Evolutionary conservation across 495 filamentous ascomycete genomes (phyloP).

Genomic region (Penicillium pancosmium): DNA sequence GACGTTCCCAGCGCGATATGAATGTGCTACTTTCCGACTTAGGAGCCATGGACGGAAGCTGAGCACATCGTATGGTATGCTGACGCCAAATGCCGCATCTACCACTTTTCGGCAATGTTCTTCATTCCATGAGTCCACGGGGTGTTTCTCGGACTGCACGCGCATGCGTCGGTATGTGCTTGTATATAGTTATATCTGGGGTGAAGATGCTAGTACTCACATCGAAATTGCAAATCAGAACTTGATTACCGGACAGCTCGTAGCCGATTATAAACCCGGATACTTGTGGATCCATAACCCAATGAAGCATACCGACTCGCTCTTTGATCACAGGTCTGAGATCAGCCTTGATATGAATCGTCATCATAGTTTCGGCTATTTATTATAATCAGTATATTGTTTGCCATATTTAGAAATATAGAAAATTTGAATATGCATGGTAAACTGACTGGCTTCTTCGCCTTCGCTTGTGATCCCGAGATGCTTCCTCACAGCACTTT

Average conservation of each 20-base stretch:
- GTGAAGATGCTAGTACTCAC: conserved; percentile 7
- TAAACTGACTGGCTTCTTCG: conserved; percentile 26
- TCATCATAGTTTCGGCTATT: conserved; percentile 49
- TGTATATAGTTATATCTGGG: no score
- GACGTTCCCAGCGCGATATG: conserved; percentile 32
- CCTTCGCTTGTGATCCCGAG: conserved; percentile 40
- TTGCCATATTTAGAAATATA: not conserved
- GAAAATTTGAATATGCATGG: not conserved
- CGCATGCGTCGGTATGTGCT: not conserved
- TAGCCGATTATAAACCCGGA: conserved; percentile 47
- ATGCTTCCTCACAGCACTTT: conserved; percentile 35
- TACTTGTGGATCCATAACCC: conserved; percentile 45
- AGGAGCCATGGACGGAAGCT: conserved; percentile 45
- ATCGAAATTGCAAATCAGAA: conserved; percentile 46
- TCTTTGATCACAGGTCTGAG: conserved; percentile 36
- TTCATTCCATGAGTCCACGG: conserved; percentile 40
- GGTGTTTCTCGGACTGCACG: conserved; percentile 24
- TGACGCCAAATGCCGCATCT: conserved; percentile 34
- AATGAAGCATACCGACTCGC: conserved; percentile 47
- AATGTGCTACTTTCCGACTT: conserved; percentile 40
- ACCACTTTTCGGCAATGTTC: conserved; percentile 33
- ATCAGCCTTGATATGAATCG: conserved; percentile 47
- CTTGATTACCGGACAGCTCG: conserved; percentile 41
- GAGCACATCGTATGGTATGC: conserved; percentile 39
- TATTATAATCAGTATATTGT: not conserved